Base-by-base conservation (phyloP, 2,329 filamentous ascomycete species). In the Verticillium isaacii region DNA sequence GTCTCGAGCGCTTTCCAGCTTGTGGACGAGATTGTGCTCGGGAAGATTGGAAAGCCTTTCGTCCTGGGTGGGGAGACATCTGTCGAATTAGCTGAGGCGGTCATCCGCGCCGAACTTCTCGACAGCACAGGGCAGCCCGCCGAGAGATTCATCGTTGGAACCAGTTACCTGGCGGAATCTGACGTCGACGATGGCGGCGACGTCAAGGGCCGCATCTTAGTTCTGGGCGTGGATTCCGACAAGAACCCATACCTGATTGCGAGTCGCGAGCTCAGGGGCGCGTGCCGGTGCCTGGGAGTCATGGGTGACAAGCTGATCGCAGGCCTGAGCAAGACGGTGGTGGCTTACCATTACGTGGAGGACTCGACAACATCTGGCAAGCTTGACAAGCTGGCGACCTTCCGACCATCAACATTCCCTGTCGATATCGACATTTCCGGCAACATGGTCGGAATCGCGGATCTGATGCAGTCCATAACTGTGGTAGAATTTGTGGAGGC, bases 91-190 rank as follows among this genome's bases (percentile, higher is more conserved):
- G 86, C 97, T 3, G 95, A 98, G 74, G 88, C 89, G 64, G 88
- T 97, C 8, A 88, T 96, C 62, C 86, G 91, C 37, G 89, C 91
- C 6, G 85, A 92, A 67, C 81, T 97, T 14, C 81, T 84, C 2
- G 88, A 80, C 67, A 77, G 77, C 3, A 78, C 77, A 52, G 87
- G 86, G 11, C 78, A 81, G 32, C 72, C 75, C 5, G 84, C 83
- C 0, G 93, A 98, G 72, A 83, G 93, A 52, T 98, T 98, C 70
- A 79, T 98, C n/a, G 85, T 98, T 7, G 95, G 95, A 7, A 98
- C 95, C 0, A 91, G 91, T 61, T 93, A 90, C 68, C 72, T 94
- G 54, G 80, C 81, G 8, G 87, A 91, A 56, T 85, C 86, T 9
- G 80, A 84, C 11, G 76, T 77, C 2, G 75, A 81, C 19, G 78